Evolutionary conservation across 768 basidiomycete species (phyloP), one percentile per base, ranked within the genome.

Genomic region (Russula sp.): DNA sequence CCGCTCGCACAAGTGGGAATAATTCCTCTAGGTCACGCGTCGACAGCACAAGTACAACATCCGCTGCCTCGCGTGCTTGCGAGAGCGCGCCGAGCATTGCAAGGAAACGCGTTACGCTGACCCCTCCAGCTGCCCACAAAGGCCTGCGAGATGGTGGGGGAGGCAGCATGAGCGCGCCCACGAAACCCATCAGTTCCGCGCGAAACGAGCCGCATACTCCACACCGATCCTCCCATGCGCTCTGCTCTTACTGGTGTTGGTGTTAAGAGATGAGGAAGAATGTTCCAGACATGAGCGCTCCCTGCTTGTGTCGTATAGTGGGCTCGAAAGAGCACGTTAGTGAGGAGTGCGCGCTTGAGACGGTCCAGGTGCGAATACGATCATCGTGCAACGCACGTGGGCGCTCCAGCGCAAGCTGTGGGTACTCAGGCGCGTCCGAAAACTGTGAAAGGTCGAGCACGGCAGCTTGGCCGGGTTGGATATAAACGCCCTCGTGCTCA

Each of bases 31-130:
- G 83, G 67, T 85, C 84, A 22, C 79, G 76, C 2, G 83, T 80
- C 1, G 84, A 79, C 3, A 85, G 63, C 4, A 79, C 71, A 34
- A 86, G 73, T 0, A 73, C 72, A n/a, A 86, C 74, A 64, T 83
- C 77, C 64, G 72, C 72, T 32, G 18, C 55, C 53, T 20, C 64
- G 49, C 55, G 62, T 32, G 53, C 44, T 48, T 61, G 58, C 31
- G 65, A 57, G 18, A 71, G 66, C 13, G 61, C 54, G 18, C 66
- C 58, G 14, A 84, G 74, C 80, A 86, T 79, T 32, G 78, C 78
- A n/a, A 87, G 68, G 71, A 84, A 87, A 0, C 84, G 85, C 18
- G 86, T 87, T 20, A 87, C 52, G 3, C 86, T 85, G 45, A 87
- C 86, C 0, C 85, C 85, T 27, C 84, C 85, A 1, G 83, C 84